Evolutionary conservation across 305 asterid species (phyloP).

Genomic region (Fraxinus floribunda): DNA sequence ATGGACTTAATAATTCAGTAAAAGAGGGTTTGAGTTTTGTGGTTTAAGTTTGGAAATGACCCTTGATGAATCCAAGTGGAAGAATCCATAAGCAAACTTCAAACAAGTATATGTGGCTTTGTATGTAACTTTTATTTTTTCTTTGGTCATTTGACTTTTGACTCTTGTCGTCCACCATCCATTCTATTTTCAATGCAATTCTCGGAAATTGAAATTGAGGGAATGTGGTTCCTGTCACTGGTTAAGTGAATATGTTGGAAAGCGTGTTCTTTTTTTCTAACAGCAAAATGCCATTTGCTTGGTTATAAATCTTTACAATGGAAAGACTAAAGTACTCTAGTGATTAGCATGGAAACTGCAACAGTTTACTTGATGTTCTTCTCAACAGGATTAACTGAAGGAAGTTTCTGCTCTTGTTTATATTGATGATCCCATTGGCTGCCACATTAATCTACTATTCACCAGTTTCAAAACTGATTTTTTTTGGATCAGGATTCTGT

Average conservation of each 20-base stretch:
- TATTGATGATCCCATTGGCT: conserved; percentile 65
- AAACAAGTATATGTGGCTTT: not conserved
- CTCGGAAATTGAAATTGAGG: conserved; percentile 15
- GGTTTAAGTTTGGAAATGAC: conserved; percentile 14
- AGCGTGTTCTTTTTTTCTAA: conserved; percentile 21
- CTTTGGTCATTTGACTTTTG: conserved; percentile 3
- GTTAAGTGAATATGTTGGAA: conserved; percentile 27
- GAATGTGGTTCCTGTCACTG: conserved; percentile 13
- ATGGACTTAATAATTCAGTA: not conserved
- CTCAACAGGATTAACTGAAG: conserved; percentile 85
- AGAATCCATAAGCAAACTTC: not conserved
- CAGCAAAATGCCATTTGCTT: conserved; percentile 33
- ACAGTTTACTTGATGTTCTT: conserved; percentile 64
- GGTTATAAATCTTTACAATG: conserved; percentile 23
- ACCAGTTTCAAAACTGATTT: no score
- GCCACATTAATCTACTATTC: no score
- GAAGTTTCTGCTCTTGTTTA: conserved; percentile 80
- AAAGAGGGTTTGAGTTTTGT: not conserved
- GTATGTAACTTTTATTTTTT: conserved; percentile 12
- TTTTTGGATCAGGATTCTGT: no score
- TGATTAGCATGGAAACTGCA: conserved; percentile 51
- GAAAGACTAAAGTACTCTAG: conserved; percentile 40
- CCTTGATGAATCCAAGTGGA: conserved; percentile 6
- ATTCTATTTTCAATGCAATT: conserved; percentile 12
- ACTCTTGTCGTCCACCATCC: conserved; percentile 6